Percentiles rank a stretch among this genome's conserved stretches.
These are phyloP conservation scores for Colletotrichum australisinense DNA, from an alignment of 2,329 filamentous ascomycete genomes.

Conservation along the genomic window DNA sequence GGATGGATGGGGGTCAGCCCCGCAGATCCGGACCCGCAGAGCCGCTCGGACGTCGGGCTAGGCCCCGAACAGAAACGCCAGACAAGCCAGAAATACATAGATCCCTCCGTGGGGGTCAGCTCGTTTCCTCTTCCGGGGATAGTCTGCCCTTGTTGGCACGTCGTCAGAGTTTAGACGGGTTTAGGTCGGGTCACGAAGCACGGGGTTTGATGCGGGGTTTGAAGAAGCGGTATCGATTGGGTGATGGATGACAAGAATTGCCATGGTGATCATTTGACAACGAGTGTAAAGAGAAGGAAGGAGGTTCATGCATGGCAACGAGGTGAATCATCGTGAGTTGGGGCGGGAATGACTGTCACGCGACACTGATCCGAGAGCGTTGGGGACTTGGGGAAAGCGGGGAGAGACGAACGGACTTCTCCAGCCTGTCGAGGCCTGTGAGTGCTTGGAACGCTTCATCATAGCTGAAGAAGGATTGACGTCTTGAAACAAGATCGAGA, in stretches of 20 bases:
- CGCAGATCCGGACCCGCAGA: constrained; percentile 17
- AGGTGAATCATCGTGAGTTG: neutral
- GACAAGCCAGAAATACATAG: neutral
- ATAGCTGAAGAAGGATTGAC: neutral
- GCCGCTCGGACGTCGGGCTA: constrained; percentile 15
- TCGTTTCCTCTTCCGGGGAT: neutral
- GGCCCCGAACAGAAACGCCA: neutral
- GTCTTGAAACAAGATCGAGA: no score
- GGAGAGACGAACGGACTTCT: neutral
- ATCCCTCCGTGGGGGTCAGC: constrained; percentile 25
- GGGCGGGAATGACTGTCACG: neutral
- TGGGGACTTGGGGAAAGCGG: neutral
- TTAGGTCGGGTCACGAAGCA: neutral
- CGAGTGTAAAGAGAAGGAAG: neutral
- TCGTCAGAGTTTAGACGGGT: neutral
- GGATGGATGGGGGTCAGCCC: constrained; percentile 24
- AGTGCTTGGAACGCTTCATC: neutral
- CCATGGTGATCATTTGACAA: neutral
- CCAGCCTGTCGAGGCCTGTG: no score
- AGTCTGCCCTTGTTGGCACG: neutral
- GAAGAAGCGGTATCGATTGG: neutral
- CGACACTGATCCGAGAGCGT: neutral
- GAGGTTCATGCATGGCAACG: no score
- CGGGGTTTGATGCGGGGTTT: neutral
- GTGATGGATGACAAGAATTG: neutral